A percentile compares a stretch with the other conserved stretches of the same genome.
Conservation (phyloP, 1,139 yeast genomes). For the Sugiyamaella castrensis region DNA sequence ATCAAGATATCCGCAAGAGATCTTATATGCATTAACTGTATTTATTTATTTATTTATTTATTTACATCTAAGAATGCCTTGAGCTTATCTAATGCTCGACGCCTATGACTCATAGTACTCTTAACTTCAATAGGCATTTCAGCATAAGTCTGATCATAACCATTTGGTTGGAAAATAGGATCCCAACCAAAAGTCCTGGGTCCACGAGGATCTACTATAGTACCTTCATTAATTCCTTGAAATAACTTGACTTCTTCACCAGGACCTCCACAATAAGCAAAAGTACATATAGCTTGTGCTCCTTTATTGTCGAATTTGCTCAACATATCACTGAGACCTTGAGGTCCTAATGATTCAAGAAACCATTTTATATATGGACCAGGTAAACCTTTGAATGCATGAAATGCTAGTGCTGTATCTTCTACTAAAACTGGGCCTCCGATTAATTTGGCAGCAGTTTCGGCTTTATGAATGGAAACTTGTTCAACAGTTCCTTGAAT, state of each 20-base stretch:
- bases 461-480: constrained; percentile 78
- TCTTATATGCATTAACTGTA: too few species aligned
- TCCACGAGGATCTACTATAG: constrained; percentile 74
- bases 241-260: constrained; percentile 67
- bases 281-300: constrained; percentile 88
- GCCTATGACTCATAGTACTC: constrained; percentile 84
- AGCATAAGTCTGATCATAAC: constrained; percentile 66
- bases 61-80: constrained; percentile 4
- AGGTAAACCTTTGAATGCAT: constrained; percentile 79
- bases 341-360: constrained; percentile 64
- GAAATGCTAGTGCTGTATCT: constrained; percentile 87
- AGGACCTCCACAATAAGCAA: constrained; percentile 86
- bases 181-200: constrained; percentile 92
- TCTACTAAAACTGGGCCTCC: constrained; percentile 87
- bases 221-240: constrained; percentile 82
- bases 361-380: constrained; percentile 96
- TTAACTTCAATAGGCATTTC: constrained; percentile 78
- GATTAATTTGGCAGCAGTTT: constrained; percentile 61
- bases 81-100: constrained; percentile 65
- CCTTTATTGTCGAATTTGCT: constrained; percentile 69
- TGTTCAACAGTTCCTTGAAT: constrained; percentile 84
- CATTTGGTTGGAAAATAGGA: constrained; percentile 78
- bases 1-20: too few species aligned
- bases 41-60: too few species aligned
- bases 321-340: constrained; percentile 63